Conservation (phyloP, 805 yeast species). For the Zygotorulaspora chibaensis region DNA sequence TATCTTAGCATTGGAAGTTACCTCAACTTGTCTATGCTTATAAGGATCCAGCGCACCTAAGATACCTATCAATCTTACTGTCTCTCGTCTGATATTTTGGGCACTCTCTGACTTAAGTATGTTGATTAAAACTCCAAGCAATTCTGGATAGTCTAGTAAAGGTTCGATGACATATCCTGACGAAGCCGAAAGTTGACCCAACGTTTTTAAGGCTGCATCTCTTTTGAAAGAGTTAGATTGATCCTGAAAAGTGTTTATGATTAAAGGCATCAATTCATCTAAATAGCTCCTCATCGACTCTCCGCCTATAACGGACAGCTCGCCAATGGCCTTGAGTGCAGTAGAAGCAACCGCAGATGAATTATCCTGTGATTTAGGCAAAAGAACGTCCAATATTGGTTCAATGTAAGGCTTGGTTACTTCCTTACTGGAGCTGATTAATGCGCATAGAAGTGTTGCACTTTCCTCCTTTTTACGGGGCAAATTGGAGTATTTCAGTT, state of each 20-base stretch:
- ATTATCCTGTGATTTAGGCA: constrained; percentile 68
- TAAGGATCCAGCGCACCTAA: constrained; percentile 97
- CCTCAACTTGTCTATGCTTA: constrained; percentile 87
- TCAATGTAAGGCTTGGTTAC: constrained; percentile 87
- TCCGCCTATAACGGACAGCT: constrained; percentile 82
- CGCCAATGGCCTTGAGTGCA: constrained; percentile 84
- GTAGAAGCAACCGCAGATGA: constrained; percentile 83
- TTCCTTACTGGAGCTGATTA: constrained; percentile 73
- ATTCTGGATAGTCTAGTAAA: constrained; percentile 81
- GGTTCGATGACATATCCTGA: constrained; percentile 97
- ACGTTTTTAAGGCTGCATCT: constrained; percentile 80
- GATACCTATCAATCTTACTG: constrained; percentile 85
- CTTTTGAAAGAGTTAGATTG: constrained; percentile 85
- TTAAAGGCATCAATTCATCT: constrained; percentile 76
- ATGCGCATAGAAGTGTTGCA: constrained; percentile 64
- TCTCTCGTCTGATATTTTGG: constrained; percentile 71
- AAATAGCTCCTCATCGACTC: constrained; percentile 73
- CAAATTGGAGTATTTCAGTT: constrained; percentile 74
- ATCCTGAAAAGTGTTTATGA: constrained; percentile 84
- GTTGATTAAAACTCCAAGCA: constrained; percentile 73
- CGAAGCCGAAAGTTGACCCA: constrained; percentile 85
- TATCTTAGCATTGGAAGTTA: constrained; percentile 46
- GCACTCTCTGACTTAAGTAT: constrained; percentile 80
- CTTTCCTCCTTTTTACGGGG: constrained; percentile 81
- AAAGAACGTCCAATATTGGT: constrained; percentile 79